Evolutionary conservation across 352 stramenopile species (phyloP).

Genomic region (Plasmopara muralis): DNA sequence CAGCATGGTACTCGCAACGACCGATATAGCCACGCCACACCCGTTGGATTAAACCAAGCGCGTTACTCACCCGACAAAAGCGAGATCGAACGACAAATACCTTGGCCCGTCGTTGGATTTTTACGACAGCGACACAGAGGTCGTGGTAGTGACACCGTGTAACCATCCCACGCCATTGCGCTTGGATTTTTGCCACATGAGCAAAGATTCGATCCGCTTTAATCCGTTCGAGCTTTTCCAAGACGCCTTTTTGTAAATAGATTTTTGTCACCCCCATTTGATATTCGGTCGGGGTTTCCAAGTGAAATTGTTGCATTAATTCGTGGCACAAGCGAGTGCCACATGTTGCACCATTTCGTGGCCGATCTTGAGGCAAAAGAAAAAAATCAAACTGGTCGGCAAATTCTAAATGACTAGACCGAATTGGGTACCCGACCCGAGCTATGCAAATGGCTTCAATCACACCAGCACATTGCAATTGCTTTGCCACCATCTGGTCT

Average conservation of each 20-base stretch:
- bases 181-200: constrained; percentile 57
- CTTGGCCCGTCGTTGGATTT: constrained; percentile 45
- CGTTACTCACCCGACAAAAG: constrained; percentile 25
- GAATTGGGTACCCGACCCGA: constrained; percentile 72
- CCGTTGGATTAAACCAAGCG: constrained; percentile 27
- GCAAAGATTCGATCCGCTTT: constrained; percentile 64
- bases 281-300: constrained; percentile 57
- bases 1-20: constrained; percentile 26
- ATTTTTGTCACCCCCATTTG: constrained; percentile 83
- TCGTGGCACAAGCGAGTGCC: no score
- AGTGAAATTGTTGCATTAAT: constrained; percentile 46
- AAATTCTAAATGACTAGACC: constrained; percentile 72
- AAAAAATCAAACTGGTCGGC: constrained; percentile 63
- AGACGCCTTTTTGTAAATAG: constrained; percentile 78
- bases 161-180: constrained; percentile 46
- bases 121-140: constrained; percentile 27
- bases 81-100: constrained; percentile 35
- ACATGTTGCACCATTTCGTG: no score
- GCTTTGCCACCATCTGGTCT: constrained; percentile 66
- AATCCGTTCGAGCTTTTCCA: constrained; percentile 58
- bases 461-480: constrained; percentile 73
- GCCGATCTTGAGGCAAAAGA: constrained; percentile 29
- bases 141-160: constrained; percentile 29
- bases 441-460: constrained; percentile 76
- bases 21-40: constrained; percentile 39